Evolutionary conservation across 352 stramenopile species (phyloP), one percentile per base, ranked within the genome.

Genomic region (Lagenidium giganteum): DNA sequence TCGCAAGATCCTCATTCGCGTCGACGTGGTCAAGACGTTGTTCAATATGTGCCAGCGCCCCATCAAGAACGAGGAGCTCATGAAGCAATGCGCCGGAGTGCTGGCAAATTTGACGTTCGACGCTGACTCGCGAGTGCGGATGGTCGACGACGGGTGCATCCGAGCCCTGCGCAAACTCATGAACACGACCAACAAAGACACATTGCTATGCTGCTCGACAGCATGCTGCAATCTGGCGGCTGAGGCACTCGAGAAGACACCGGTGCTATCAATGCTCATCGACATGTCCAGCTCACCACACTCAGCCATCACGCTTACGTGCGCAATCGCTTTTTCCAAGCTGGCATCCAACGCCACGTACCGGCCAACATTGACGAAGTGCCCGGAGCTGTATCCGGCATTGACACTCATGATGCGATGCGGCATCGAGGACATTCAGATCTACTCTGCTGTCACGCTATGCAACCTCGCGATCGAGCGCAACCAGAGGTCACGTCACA

Each of bases 371-470:
- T 70, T 93, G 21, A 75, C 81, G 6, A 85, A 83, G 32, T 85
- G 65, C 29, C 40, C 64, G 8, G 78, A 93, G 31, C 25, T 93
- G 38, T 89, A 87, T 45, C 80, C 77, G 0, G 77, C 80, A 8
- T 57, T 93, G 14, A 90, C 73, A 9, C 56, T 87, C 22, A 93
- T 95, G 82, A 95, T 95, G 84, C 80, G 84, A 8, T 92, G 78
- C 34, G 82, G 80, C 7, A 77, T 89, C 27, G 80, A 92, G 27
- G 74, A 93, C 31, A 92, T 93, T 21, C 84, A 95, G 51, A 90
- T 93, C 48, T 90, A 93, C 65, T 92, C 75, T n/a, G 84, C 82
- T 16, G 79, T 88, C 14, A 76, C 80, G 17, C 57, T 95, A 18
- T 95, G 84, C 56, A 94, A 93, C 43, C 52, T 95, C 18, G 77